Base-by-base conservation (phyloP, 2,329 filamentous ascomycete genomes). In the Stachybotrys chartarum region DNA sequence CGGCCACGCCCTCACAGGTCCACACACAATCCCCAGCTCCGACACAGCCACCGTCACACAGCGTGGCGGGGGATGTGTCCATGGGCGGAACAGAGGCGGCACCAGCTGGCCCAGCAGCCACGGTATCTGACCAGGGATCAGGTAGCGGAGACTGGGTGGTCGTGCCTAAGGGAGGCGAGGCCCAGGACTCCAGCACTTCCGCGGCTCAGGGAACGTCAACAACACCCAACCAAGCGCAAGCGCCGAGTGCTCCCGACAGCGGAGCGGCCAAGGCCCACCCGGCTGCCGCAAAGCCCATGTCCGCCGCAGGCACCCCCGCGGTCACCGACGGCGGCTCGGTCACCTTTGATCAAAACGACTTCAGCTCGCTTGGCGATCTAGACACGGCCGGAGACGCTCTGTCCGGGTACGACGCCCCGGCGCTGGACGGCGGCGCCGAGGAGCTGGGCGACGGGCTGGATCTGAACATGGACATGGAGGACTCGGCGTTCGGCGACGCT, bases 401-500 rank as follows among this genome's bases (percentile, higher is more conserved):
- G 42, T 84, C 84, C 3, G 81, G 82, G 45, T 90, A 87, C 65
- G 84, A 82, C 47, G 80, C 81, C 16, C 80, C 82, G 14, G 77
- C 81, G 52, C 68, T 78, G 32, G 76, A 77, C 46, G 69, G 66
- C 5, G 68, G 64, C 1, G 72, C 68, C 2, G 76, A 73, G 5
- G 78, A 76, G 32, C 69, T 82, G 5, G 81, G 75, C 24, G 81
- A 83, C 47, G 82, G 80, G 8, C 69, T 82, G n/a, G 79, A 81
- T 66, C 69, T 86, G 53, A 78, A 81, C 62, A 80, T 86, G 74
- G 87, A 86, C 59, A 81, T 91, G 75, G 87, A 90, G 50, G 87
- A 91, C 64, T 90, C 86, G 42, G 90, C 88, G 1, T 94, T 94
- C 73, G 90, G 88, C 3, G 88, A 94, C 63, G 90, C 90, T 1